Conservation (phyloP, 2,329 filamentous ascomycete species). For the Talaromyces amestolkiae region DNA sequence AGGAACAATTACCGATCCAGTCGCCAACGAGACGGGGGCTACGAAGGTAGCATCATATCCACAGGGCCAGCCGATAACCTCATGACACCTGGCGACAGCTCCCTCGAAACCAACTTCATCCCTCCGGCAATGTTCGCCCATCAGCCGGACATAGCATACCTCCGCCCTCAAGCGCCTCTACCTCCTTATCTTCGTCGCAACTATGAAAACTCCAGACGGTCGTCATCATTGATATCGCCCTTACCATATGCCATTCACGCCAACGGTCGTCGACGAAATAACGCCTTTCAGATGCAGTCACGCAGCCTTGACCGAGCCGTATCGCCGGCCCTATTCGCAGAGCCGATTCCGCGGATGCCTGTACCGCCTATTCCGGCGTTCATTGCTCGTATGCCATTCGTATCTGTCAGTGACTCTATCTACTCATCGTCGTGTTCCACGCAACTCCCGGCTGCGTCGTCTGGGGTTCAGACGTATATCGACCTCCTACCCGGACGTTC, state of each 20-base stretch:
- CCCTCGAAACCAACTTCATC: slow-evolving; percentile 11
- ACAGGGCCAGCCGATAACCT: slow-evolving; percentile 15
- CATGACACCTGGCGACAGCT: slow-evolving; percentile 12
- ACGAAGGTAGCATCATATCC: background rate
- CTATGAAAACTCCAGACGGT: slow-evolving; percentile 5
- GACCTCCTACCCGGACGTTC: slow-evolving; percentile 9
- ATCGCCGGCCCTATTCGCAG: background rate
- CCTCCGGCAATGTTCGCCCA: slow-evolving; percentile 9
- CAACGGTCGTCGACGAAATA: background rate
- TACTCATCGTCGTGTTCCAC: slow-evolving; percentile 23
- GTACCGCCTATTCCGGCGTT: slow-evolving; percentile 9
- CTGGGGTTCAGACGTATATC: slow-evolving; percentile 14
- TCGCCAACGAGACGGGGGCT: slow-evolving; percentile 8
- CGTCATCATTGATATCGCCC: background rate
- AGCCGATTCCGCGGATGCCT: slow-evolving; percentile 9
- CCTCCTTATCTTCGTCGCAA: slow-evolving; percentile 13
- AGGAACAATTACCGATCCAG: background rate
- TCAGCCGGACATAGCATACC: background rate
- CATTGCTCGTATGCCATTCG: slow-evolving; percentile 15
- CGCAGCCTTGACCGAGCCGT: slow-evolving; percentile 9
- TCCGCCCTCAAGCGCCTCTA: slow-evolving; percentile 13
- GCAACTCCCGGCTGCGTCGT: slow-evolving; percentile 18
- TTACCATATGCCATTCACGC: background rate
- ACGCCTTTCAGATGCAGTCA: background rate
- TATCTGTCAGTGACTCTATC: slow-evolving; percentile 24